Evolutionary conservation across 139 green algal species (phyloP), one percentile per base, ranked within the genome.

Genomic region (Chlamydomonas sphaeroides): DNA sequence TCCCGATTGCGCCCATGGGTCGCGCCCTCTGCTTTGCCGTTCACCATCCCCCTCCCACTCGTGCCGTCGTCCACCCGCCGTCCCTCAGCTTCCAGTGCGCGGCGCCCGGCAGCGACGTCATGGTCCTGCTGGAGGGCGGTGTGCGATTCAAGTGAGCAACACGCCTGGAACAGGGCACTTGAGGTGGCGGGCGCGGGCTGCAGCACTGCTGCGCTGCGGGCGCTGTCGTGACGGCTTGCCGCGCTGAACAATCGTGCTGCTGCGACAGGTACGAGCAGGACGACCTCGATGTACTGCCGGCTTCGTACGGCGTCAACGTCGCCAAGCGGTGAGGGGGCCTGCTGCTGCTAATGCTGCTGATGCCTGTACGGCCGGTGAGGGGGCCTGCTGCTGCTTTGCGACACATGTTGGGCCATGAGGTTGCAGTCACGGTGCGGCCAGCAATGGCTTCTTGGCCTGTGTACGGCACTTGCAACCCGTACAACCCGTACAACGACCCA

Each of bases 51-150:
- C 15, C 21, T 6, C 14, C 53, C 7, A 5, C 53, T 61, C 4
- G 15, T 61, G 53, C 14, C 17, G 53, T 28, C 18, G 20, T 7
- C 53, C 45, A 10, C 10, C 45, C 45, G 45, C 45, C 45, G 45
- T 7, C 53, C 25, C 26, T 36, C 57, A 79, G 72, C 56, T 79
- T 59, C 41, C 74, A 80, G 74, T 48, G 49, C 59, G 39, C 74
- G 8, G 26, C 30, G n/a, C 41, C 30, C 57, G 74, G 74, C 35
- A 41, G 74, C 17, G 74, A 80, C 41, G 42, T 82, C 61, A 65
- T 72, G 75, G 62, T 82, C n/a, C 5, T 72, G 75, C 61, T 82
- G 62, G 61, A 82, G 75, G 75, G 75, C 32, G 75, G 75, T n/a
- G 59, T 80, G 59, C 39, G 74, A 1, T 82, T 72, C 75, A 73